Conservation (phyloP, 192 early-diverging fungal species). For the Lobosporangium transversale region DNA sequence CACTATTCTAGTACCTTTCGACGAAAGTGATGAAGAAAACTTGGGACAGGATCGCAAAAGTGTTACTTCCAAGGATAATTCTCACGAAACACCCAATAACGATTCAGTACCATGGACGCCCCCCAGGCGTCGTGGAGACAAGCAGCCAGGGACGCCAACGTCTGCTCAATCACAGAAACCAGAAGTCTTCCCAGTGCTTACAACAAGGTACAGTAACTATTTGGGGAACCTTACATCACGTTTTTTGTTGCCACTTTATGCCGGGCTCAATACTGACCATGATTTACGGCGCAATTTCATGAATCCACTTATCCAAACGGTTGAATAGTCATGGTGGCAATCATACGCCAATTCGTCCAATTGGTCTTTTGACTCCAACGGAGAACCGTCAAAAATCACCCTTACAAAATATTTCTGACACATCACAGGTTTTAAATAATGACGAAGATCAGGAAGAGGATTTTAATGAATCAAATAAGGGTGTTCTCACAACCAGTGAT, state of each 20-base stretch:
- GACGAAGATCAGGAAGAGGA: conserved; percentile 17
- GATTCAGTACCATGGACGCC: not conserved
- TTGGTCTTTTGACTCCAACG: not conserved
- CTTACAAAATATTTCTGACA: not conserved
- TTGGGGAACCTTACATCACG: not conserved
- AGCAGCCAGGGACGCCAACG: conserved; percentile 5
- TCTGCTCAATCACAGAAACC: not conserved
- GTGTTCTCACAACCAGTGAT: conserved; percentile 9
- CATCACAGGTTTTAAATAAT: not conserved
- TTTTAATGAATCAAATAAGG: not conserved
- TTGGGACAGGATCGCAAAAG: not conserved
- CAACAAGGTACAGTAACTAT: not conserved
- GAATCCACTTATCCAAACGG: no score
- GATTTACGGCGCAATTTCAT: no score
- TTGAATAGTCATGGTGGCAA: no score
- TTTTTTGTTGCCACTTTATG: not conserved
- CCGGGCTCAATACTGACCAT: not conserved
- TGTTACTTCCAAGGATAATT: not conserved
- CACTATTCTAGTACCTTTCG: conserved; percentile 42
- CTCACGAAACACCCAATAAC: not conserved
- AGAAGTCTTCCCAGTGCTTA: not conserved
- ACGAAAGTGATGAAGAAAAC: not conserved
- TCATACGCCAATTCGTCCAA: not conserved
- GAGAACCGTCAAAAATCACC: not conserved
- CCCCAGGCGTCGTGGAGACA: not conserved